Evolutionary conservation across 805 yeast species (phyloP), one percentile per base, ranked within the genome.

Genomic region (Wickerhamiella siamensis): DNA sequence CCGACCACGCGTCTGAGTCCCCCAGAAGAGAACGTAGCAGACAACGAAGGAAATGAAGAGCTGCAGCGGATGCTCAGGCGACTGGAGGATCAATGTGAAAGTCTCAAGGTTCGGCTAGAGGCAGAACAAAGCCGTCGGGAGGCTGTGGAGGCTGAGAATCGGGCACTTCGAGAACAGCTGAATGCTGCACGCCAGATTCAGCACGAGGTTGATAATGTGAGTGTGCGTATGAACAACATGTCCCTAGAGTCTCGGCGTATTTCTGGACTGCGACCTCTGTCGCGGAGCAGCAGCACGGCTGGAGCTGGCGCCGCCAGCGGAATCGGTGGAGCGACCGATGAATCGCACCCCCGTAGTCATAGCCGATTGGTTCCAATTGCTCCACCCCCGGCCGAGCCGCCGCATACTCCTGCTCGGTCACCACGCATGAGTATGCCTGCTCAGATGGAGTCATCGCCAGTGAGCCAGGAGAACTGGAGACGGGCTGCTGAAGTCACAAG

Each of bases 401-500:
- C 29, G 10, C 6, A 24, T 6, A 24, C 29, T 12, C 29, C 29
- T 6, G 29, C 29, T 9, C 33, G 33, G 16, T 12, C 33, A 15
- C 33, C 18, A 9, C 33, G 17, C 8, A 31, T 31, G 33, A 24
- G 29, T 12, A 24, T 24, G 29, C 29, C 29, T 24, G 29, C 29
- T 12, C 29, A 24, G 29, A 24, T 24, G 29, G 29, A 24, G 29
- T 8, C 10, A 6, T 24, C 29, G 33, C 33, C 33, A 14, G 33
- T 31, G 29, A 36, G 43, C 19, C 41, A 45, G 9, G 74, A 69
- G 41, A 77, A 81, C 50, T 86, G 95, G 95, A 74, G 71, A 50
- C 72, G 88, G 38, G 95, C 95, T 0, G 87, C 91, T 0, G 94
- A 82, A 51, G 93, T 84, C 10, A 86, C 95, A 0, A 72, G 76